Base-by-base conservation (phyloP, 192 early-diverging fungal species). In the Gonapodya sp. region DNA sequence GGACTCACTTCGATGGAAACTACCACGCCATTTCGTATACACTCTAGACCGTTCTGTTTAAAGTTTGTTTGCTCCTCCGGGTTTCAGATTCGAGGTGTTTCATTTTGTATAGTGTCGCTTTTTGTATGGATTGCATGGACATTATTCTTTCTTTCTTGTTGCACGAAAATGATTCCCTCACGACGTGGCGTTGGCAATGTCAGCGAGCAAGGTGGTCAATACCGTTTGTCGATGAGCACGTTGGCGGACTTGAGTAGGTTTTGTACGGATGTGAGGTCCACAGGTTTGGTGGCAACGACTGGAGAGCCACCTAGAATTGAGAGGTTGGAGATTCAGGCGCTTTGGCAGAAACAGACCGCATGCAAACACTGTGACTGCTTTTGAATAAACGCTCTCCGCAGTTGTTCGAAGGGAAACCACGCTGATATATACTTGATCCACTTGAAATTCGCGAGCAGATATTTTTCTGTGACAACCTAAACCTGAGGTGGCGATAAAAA, bases 341-440 rank as follows among this genome's bases (percentile, higher is more conserved):
- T 77, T 77, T 32, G 75, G 34, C 30, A 77, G 18, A 34, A 77
- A 32, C 2, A 31, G 18, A 77, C 8, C 34, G 30, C 31, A 16
- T 34, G 8, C 8, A 24, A 64, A 64, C 8, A 77, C 75, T 77
- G 34, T 18, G 75, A 77, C 8, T 2, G 34, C 30, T 34, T 77
- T 18, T 16, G 75, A 32, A 33, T 77, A 77, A 34, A 33, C 34
- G 30, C 31, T 31, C 18, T 77, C 31, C 75, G 34, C 2, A 18
- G 75, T 77, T 18, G 34, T 33, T 77, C 75, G 8, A 77, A 33
- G 31, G 16, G 16, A 33, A 77, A 77, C 30, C 18, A 77, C 30
- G 75, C 75, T 33, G 75, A 77, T 14, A 77, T 77, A 34, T 31
- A 77, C 30, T 32, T 18, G 8, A 77, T 18, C 75, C 75, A 77